Percentiles rank a stretch among this genome's conserved stretches.
These are phyloP conservation scores for Botrytis tulipae DNA, from an alignment of 2,329 filamentous ascomycete species.

Conservation along the genomic window DNA sequence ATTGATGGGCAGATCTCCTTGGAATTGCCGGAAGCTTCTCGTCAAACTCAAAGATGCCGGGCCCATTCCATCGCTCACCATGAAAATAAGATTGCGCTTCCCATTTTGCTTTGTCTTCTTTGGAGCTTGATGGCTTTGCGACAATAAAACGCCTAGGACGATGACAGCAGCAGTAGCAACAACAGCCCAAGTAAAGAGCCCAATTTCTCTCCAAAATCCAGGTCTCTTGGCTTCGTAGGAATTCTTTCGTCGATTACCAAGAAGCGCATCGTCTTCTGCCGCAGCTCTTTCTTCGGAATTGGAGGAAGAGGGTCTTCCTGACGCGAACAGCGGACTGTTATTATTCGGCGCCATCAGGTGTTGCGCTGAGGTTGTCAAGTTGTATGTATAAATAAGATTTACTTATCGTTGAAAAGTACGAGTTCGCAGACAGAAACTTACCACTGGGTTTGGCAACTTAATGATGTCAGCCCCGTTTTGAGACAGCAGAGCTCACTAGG, in stretches of 20 bases:
- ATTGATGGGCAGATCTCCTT: constrained; percentile 66
- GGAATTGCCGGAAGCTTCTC: constrained; percentile 78
- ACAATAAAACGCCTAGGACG: constrained; percentile 76
- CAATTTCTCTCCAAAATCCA: constrained; percentile 68
- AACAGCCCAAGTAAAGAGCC: constrained; percentile 79
- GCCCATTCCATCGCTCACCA: constrained; percentile 99
- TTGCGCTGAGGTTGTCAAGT: neutral
- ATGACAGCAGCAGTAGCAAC: constrained; percentile 77
- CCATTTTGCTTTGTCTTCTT: constrained; percentile 44
- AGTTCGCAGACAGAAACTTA: neutral
- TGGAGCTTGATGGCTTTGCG: constrained; percentile 52
- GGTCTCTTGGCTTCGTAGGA: constrained; percentile 42
- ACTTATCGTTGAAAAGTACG: neutral
- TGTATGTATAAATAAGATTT: neutral
- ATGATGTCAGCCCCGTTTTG: neutral
- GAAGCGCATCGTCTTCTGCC: constrained; percentile 43
- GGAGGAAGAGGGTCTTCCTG: constrained; percentile 52
- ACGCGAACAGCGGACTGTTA: constrained; percentile 36
- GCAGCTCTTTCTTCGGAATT: constrained; percentile 53
- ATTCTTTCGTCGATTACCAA: constrained; percentile 36
- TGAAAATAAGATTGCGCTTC: constrained; percentile 95
- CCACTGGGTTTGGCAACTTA: neutral
- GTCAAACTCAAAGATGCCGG: constrained; percentile 87
- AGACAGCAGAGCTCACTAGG: constrained; percentile 18
- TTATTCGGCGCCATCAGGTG: constrained; percentile 27